These are phyloP conservation scores for Candida rishiriensis DNA, from an alignment of 805 yeast species.

Conservation along the genomic window DNA sequence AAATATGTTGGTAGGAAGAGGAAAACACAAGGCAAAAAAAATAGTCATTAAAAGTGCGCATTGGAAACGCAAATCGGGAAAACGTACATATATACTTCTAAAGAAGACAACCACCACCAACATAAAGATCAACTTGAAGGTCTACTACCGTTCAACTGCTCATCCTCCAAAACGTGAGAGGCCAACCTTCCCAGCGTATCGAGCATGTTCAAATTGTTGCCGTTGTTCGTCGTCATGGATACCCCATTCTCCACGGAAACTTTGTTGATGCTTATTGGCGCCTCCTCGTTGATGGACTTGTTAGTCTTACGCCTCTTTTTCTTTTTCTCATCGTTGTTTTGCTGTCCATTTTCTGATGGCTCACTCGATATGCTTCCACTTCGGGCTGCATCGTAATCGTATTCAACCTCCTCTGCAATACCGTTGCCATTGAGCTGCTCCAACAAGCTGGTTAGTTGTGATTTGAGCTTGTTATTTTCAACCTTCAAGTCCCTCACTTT, in stretches of 20 bases:
- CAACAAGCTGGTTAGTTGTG: conserved; percentile 9
- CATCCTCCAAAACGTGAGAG: conserved; percentile 31
- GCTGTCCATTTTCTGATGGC: not conserved
- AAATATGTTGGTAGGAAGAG: no score
- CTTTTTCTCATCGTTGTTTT: not conserved
- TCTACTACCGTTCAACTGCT: conserved; percentile 8
- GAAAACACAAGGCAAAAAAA: no score
- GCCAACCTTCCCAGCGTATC: conserved; percentile 33
- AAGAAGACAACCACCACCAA: no score
- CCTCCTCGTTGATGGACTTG: not conserved
- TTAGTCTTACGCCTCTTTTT: not conserved
- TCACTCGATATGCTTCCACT: not conserved
- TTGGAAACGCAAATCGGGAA: no score
- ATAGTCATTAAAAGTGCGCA: no score
- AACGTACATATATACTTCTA: no score
- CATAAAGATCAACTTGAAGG: no score
- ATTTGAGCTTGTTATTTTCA: conserved; percentile 26
- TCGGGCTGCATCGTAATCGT: not conserved
- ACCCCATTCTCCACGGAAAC: not conserved
- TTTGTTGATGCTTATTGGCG: not conserved
- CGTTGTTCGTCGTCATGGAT: not conserved
- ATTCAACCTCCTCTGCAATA: not conserved
- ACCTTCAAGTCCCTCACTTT: conserved; percentile 23
- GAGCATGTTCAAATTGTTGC: conserved; percentile 20
- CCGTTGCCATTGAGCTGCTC: no score